These are phyloP conservation scores for Cydonia oblonga DNA, from an alignment of 331 rosid species.

Conservation along the genomic window DNA sequence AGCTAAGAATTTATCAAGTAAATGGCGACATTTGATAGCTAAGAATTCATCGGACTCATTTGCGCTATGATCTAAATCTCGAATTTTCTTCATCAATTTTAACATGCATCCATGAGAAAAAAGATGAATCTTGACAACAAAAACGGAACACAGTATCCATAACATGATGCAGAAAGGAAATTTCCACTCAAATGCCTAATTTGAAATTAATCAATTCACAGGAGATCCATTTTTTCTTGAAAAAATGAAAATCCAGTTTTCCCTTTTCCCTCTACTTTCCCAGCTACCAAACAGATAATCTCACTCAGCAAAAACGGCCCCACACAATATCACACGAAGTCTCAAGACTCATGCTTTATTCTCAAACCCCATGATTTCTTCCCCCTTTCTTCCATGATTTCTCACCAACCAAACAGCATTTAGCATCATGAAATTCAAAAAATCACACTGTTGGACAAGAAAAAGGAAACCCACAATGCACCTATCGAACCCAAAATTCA, in stretches of 20 bases:
- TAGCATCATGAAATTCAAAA: neutral
- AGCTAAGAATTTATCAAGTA: too few relatives aligned
- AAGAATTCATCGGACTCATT: neutral
- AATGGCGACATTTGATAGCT: neutral
- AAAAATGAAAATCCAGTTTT: neutral
- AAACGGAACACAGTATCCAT: neutral
- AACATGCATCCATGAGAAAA: neutral
- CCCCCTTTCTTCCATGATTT: neutral
- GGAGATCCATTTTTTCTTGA: neutral
- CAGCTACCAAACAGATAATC: neutral
- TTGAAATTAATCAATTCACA: neutral
- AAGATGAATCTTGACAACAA: neutral
- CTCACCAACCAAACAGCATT: slow-evolving; percentile 4
- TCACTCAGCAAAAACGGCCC: neutral
- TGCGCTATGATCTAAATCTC: neutral
- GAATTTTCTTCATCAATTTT: neutral
- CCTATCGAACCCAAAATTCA: neutral
- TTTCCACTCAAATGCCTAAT: neutral
- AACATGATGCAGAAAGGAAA: neutral
- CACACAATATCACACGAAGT: neutral
- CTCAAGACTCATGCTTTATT: neutral
- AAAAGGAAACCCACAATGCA: neutral
- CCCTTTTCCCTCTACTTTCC: neutral
- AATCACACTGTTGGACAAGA: neutral
- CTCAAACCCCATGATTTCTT: neutral